A percentile compares a stretch with the other conserved stretches of the same genome.
These are phyloP conservation scores for Hanseniaspora pseudoguilliermondii DNA, from an alignment of 805 yeast genomes.

Conservation along the genomic window DNA sequence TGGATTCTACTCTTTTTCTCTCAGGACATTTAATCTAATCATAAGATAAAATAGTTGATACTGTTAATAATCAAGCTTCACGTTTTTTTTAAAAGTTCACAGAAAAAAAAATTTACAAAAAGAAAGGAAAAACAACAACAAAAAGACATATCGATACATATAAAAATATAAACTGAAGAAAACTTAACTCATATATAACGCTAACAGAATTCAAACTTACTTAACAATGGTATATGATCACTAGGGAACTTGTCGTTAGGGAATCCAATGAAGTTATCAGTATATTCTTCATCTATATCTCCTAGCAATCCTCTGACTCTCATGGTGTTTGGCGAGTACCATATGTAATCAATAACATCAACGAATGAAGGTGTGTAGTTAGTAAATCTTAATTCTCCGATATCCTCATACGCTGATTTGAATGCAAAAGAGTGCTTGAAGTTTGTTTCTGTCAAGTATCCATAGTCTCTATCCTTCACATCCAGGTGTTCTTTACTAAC, in stretches of 20 bases:
- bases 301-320: constrained; percentile 80
- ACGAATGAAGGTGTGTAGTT: constrained; percentile 89
- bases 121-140: not conserved
- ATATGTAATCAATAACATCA: constrained; percentile 85
- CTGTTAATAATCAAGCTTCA: no score
- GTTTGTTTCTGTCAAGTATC: constrained; percentile 79
- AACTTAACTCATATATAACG: not conserved
- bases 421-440: constrained; percentile 69
- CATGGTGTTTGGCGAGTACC: constrained; percentile 77
- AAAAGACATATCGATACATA: not conserved
- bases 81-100: no score
- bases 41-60: not conserved
- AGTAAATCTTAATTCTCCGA: constrained; percentile 88
- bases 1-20: not conserved
- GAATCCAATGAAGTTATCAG: constrained; percentile 69
- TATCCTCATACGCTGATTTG: constrained; percentile 69
- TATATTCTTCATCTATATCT: constrained; percentile 65
- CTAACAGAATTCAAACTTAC: constrained; percentile 50
- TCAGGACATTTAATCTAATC: no score
- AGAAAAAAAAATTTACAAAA: no score
- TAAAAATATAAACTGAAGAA: not conserved
- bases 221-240: constrained; percentile 81
- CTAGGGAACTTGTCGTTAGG: constrained; percentile 91
- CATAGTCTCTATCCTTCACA: constrained; percentile 77
- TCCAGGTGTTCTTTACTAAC: constrained; percentile 63